These are phyloP conservation scores for Exophiala xenobiotica DNA, from an alignment of 2,329 filamentous ascomycete genomes.

Conservation along the genomic window DNA sequence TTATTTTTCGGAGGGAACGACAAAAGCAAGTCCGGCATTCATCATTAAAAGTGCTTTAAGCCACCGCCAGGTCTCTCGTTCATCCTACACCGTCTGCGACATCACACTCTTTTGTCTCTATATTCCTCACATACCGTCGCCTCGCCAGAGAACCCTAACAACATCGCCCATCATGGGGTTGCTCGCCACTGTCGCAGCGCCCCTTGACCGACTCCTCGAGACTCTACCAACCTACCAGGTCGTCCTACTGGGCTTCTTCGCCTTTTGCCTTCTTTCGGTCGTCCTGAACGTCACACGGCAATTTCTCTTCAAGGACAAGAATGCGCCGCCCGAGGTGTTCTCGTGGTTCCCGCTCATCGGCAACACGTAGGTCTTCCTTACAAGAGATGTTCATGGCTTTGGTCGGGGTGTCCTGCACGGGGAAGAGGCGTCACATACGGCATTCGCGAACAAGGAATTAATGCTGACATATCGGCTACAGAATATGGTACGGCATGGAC, in stretches of 20 bases:
- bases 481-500: slow-evolving; percentile 45
- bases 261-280: slow-evolving; percentile 58
- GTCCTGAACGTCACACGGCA: slow-evolving; percentile 78
- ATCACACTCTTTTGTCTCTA: neutral
- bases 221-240: slow-evolving; percentile 49
- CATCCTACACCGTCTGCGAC: neutral
- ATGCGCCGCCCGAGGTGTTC: slow-evolving; percentile 78
- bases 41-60: too few relatives aligned
- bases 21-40: neutral
- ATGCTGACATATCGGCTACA: slow-evolving; percentile 1
- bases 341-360: slow-evolving; percentile 67
- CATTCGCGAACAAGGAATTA: too few relatives aligned
- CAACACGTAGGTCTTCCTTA: slow-evolving; percentile 35
- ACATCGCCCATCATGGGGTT: slow-evolving; percentile 48
- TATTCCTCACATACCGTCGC: neutral
- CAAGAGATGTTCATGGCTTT: too few relatives aligned
- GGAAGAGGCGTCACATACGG: too few relatives aligned
- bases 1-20: slow-evolving; percentile 6
- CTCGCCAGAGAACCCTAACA: neutral
- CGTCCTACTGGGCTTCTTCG: slow-evolving; percentile 43
- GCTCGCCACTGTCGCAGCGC: slow-evolving; percentile 49
- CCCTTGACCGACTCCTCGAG: slow-evolving; percentile 47
- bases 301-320: slow-evolving; percentile 75
- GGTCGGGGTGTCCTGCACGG: too few relatives aligned
- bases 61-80: too few relatives aligned